Evolutionary conservation across 2,329 filamentous ascomycete genomes (phyloP), one percentile per base, ranked within the genome.

Genomic region (Fusarium clavum): DNA sequence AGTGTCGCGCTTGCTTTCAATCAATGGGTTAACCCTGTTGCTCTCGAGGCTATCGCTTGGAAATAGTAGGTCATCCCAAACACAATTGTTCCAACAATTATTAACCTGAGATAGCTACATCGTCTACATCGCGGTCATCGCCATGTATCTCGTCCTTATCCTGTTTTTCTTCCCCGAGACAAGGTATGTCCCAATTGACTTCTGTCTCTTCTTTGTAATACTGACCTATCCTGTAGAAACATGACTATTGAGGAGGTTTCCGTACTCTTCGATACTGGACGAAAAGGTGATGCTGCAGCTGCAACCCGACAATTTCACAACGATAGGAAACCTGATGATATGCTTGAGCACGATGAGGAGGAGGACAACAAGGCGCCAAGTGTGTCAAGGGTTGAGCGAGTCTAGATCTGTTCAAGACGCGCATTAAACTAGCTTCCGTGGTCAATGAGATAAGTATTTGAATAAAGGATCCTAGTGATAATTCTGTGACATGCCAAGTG

Each of bases 121-220:
- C 12, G 55, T 72, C 4, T 75, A 74, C 40, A 73, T 74, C 14
- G 72, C 45, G 1, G 57, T 74, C 13, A 67, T 73, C 9, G 59
- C 57, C 5, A 61, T 66, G 52, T 74, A 74, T 34, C 58, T 74
- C 2, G 63, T 71, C 5, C 64, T 73, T 1, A 64, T 68, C 1
- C 22, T 64, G 10, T 73, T 74, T 48, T 71, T 64, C 62, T 74
- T 74, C 58, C 72, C 70, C 2, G 72, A 74, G 43, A 74, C 72
- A 3, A 71, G 62, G 71, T 65, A 64, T 22, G 41, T 45, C 24
- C 5, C 22, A 1, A 8, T 44, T 8, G 1, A 7, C 14, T 1
- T 44, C 2, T 27, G 9, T 2, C 9, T 8, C 9, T 1, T 24
- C 8, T 10, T 7, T 14, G 13, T 4, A 2, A 6, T 6, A 3